Conservation (phyloP, 805 yeast genomes). For the Candida boleticola region DNA sequence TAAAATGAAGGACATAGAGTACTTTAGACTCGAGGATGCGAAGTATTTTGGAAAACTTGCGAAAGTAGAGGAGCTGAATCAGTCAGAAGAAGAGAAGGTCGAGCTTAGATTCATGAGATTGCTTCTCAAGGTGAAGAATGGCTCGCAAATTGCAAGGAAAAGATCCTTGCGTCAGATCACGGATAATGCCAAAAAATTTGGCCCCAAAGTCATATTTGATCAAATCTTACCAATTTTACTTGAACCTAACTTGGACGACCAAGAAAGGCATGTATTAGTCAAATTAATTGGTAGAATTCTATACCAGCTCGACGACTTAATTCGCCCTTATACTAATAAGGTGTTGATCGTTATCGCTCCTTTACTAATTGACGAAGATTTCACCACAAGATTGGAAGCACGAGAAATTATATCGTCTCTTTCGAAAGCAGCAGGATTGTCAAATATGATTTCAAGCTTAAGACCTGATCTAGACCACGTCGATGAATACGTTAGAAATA, state of each 20-base stretch:
- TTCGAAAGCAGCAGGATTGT: conserved; percentile 78
- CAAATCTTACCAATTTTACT: conserved; percentile 73
- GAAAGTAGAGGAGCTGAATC: conserved; percentile 22
- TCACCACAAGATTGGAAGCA: conserved; percentile 72
- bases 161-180: conserved; percentile 63
- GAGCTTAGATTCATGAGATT: conserved; percentile 63
- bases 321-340: conserved; percentile 72
- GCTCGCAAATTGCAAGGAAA: conserved; percentile 67
- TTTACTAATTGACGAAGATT: conserved; percentile 73
- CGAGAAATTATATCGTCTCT: conserved; percentile 73
- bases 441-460: conserved; percentile 73
- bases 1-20: conserved; percentile 55
- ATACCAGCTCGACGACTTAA: conserved; percentile 58
- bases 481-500: conserved; percentile 77
- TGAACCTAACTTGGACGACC: conserved; percentile 72
- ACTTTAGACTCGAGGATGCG: conserved; percentile 69
- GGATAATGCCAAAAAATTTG: conserved; percentile 61
- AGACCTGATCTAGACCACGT: conserved; percentile 79
- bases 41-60: conserved; percentile 63
- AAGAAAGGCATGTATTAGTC: conserved; percentile 78
- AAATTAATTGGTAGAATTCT: conserved; percentile 72
- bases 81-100: conserved; percentile 50
- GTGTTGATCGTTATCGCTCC: conserved; percentile 77
- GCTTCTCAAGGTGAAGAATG: conserved; percentile 73
- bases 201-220: conserved; percentile 66